Percentiles rank a stretch among this genome's conserved stretches.
Evolutionary conservation across 495 filamentous ascomycete genomes (phyloP).

Genomic region (Hypoxylon subgilvum): DNA sequence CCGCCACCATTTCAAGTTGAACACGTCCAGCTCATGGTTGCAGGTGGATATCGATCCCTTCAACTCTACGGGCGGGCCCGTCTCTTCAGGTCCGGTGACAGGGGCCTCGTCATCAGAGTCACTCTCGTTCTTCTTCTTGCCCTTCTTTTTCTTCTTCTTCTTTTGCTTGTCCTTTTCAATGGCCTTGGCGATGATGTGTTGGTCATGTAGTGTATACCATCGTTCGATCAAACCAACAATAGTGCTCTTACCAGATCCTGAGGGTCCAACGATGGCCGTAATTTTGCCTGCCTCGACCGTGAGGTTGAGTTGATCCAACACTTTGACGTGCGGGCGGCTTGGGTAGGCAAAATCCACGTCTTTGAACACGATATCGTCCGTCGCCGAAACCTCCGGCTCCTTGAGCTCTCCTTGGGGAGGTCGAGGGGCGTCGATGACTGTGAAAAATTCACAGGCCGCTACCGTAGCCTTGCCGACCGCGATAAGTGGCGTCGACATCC

Average conservation of each 20-base stretch:
- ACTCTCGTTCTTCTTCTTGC: conserved; percentile 37
- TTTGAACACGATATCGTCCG: conserved; percentile 63
- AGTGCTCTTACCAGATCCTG: conserved; percentile 87
- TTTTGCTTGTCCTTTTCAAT: conserved; percentile 53
- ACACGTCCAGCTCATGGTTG: conserved; percentile 58
- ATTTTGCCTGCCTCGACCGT: conserved; percentile 76
- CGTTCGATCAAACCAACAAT: conserved; percentile 89
- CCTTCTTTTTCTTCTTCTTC: conserved; percentile 47
- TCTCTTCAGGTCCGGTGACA: conserved; percentile 37
- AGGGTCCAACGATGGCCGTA: conserved; percentile 86
- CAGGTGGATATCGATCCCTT: conserved; percentile 61
- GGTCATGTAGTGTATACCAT: conserved; percentile 78
- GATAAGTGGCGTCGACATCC: conserved; percentile 59
- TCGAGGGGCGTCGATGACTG: conserved; percentile 61
- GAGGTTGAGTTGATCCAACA: conserved; percentile 62
- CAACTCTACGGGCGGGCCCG: conserved; percentile 50
- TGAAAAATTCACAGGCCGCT: conserved; percentile 62
- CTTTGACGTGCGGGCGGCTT: conserved; percentile 66
- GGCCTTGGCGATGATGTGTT: conserved; percentile 55
- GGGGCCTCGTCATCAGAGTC: conserved; percentile 42
- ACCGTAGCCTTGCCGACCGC: conserved; percentile 59
- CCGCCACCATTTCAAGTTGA: conserved; percentile 70
- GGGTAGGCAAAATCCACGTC: conserved; percentile 73
- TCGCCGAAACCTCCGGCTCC: conserved; percentile 53
- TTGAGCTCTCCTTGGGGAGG: conserved; percentile 52